These are phyloP conservation scores for Ajuga reptans DNA, from an alignment of 305 asterid species.

Conservation along the genomic window DNA sequence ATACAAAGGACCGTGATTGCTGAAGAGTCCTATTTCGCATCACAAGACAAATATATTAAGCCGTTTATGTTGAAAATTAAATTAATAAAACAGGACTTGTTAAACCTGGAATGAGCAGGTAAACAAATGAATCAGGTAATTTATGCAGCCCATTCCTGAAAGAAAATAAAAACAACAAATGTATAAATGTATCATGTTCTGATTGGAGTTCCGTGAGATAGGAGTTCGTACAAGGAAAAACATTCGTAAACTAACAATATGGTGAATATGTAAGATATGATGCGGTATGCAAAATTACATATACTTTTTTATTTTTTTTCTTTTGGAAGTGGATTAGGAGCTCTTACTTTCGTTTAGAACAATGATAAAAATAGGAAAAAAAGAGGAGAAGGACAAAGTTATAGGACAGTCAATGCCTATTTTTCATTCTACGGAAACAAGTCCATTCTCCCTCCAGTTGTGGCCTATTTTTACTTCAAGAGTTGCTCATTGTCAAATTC, in stretches of 20 bases:
- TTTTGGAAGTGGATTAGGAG: too few relatives aligned
- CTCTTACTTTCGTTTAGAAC: too few relatives aligned
- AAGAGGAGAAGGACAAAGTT: too few relatives aligned
- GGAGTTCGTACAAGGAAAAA: too few relatives aligned
- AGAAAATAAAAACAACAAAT: not conserved
- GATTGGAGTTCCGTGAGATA: too few relatives aligned
- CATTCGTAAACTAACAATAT: too few relatives aligned
- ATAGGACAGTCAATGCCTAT: too few relatives aligned
- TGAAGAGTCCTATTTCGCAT: slow-evolving; percentile 61
- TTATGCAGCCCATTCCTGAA: slow-evolving; percentile 72
- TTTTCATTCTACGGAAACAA: not conserved
- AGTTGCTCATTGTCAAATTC: not conserved
- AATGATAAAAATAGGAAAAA: too few relatives aligned
- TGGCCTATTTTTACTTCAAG: not conserved
- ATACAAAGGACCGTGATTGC: slow-evolving; percentile 84
- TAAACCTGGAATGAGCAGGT: slow-evolving; percentile 88
- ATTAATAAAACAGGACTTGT: slow-evolving; percentile 5
- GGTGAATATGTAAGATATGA: too few relatives aligned
- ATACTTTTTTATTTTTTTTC: too few relatives aligned
- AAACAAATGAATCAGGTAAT: slow-evolving; percentile 73
- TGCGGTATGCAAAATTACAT: too few relatives aligned
- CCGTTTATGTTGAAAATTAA: not conserved
- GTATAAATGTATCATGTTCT: too few relatives aligned
- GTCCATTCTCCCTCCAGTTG: not conserved
- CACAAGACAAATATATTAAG: not conserved